Conservation (phyloP, 805 yeast genomes). For the Starmerella cellae region DNA sequence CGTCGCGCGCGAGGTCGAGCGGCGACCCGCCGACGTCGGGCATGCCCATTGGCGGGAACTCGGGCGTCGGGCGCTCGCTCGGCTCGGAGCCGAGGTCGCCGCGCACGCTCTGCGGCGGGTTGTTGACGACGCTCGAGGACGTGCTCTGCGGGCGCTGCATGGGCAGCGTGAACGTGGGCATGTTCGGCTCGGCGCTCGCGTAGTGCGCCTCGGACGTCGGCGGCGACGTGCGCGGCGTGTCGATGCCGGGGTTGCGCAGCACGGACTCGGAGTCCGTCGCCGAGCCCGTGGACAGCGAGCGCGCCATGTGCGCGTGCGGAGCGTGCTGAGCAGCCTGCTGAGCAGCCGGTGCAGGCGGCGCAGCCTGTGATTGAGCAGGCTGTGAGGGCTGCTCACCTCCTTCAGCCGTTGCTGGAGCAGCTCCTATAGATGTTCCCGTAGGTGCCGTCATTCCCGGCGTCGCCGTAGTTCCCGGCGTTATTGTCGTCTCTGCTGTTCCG, state of each 20-base stretch:
- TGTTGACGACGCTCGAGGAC: slow-evolving; percentile 83
- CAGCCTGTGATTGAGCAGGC: background rate
- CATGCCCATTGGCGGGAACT: slow-evolving; percentile 3
- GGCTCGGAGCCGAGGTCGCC: slow-evolving; percentile 41
- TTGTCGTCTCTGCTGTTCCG: no score
- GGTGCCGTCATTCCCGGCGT: background rate
- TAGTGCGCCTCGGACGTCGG: slow-evolving; percentile 14
- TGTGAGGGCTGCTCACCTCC: no score
- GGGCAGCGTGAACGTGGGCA: slow-evolving; percentile 32
- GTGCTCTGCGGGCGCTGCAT: slow-evolving; percentile 59
- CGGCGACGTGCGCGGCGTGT: slow-evolving; percentile 14
- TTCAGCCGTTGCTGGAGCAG: background rate
- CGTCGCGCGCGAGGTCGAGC: slow-evolving; percentile 1
- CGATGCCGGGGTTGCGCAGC: background rate
- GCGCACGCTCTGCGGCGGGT: slow-evolving; percentile 80
- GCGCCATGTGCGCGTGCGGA: background rate
- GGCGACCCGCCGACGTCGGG: background rate
- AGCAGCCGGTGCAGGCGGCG: background rate
- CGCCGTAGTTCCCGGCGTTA: background rate
- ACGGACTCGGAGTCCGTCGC: slow-evolving; percentile 2
- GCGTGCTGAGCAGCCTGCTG: background rate
- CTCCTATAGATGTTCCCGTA: background rate
- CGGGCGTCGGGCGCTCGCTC: slow-evolving; percentile 24
- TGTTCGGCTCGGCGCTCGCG: slow-evolving; percentile 4
- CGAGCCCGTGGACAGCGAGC: background rate